phyloP scores from a whole-genome alignment of 2,329 filamentous ascomycete species.

The Colletotrichum chlorophyti region DNA sequence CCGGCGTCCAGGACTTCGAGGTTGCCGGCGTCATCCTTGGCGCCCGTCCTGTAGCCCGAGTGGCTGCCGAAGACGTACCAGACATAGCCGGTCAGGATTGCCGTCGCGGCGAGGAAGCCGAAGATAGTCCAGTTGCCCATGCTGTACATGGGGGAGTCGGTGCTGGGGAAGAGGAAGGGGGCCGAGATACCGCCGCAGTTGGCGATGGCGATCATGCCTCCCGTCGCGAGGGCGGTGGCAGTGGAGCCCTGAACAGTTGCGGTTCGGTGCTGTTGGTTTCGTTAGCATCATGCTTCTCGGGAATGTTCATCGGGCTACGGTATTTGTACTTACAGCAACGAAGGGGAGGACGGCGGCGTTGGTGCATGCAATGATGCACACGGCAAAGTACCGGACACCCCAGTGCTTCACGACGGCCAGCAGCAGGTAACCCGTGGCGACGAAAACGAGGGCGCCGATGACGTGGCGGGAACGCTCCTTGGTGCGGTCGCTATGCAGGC shows the following conservation, averaged over 20 bases:
- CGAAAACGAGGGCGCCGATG: constrained; percentile 36
- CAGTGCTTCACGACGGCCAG: constrained; percentile 38
- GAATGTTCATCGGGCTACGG: constrained; percentile 5
- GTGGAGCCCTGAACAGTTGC: constrained; percentile 41
- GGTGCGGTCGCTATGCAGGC: constrained; percentile 39
- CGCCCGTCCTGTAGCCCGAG: constrained; percentile 38
- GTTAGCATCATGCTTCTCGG: neutral
- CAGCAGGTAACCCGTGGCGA: constrained; percentile 37
- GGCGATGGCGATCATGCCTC: constrained; percentile 42
- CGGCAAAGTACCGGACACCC: constrained; percentile 39
- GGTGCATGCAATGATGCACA: constrained; percentile 41
- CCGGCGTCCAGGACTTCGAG: constrained; percentile 33
- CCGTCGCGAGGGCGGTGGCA: constrained; percentile 40
- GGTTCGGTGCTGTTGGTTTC: constrained; percentile 36
- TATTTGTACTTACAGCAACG: constrained; percentile 36
- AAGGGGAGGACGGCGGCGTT: constrained; percentile 41
- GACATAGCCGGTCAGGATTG: constrained; percentile 35
- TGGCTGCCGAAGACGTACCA: constrained; percentile 41
- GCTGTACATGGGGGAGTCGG: constrained; percentile 38
- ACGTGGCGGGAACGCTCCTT: constrained; percentile 40
- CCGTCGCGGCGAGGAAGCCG: constrained; percentile 36
- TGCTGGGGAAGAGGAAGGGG: constrained; percentile 41
- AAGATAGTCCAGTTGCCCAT: constrained; percentile 44
- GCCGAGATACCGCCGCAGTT: constrained; percentile 42
- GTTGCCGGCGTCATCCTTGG: constrained; percentile 29